A percentile compares a stretch with the other conserved stretches of the same genome.
Conservation (phyloP, 495 filamentous ascomycete genomes). For the Aspergillus diversus region DNA sequence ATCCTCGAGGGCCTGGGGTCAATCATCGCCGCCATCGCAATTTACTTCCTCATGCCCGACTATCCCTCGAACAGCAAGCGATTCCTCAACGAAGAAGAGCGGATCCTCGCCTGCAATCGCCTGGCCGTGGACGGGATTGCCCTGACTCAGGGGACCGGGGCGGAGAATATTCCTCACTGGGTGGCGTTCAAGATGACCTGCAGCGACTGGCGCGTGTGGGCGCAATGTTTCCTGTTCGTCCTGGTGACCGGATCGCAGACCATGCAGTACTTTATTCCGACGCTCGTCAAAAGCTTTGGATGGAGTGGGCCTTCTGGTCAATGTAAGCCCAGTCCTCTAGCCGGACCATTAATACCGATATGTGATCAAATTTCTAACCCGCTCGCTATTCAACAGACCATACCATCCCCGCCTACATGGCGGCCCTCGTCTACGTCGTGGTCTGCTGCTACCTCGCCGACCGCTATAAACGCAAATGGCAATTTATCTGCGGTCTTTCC, state of each 20-base stretch:
- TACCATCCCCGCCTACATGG: conserved; percentile 5
- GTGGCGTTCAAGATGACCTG: conserved; percentile 8
- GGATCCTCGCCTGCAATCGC: conserved; percentile 1
- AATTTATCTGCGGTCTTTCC: not conserved
- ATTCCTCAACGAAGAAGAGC: conserved; percentile 2
- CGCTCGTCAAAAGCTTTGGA: conserved; percentile 4
- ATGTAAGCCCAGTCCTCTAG: not conserved
- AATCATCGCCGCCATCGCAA: not conserved
- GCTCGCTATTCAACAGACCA: too few relatives aligned
- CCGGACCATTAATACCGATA: too few relatives aligned
- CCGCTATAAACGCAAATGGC: conserved; percentile 8
- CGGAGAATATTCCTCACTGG: conserved; percentile 4
- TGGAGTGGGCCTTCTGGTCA: conserved; percentile 2
- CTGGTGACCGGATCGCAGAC: conserved; percentile 4
- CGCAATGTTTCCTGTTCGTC: conserved; percentile 6
- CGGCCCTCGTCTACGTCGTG: conserved; percentile 7
- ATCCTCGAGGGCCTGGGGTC: not conserved
- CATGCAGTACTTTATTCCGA: conserved; percentile 7
- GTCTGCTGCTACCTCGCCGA: conserved; percentile 6
- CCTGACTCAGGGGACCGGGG: conserved; percentile 2
- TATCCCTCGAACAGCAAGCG: conserved; percentile 1
- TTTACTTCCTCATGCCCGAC: conserved; percentile 10
- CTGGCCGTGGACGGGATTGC: conserved; percentile 3
- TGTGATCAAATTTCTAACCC: too few relatives aligned
- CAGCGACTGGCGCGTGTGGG: conserved; percentile 7